These are phyloP conservation scores for Carex sylvatica DNA, from an alignment of 202 grass and related monocot genomes.

Conservation along the genomic window DNA sequence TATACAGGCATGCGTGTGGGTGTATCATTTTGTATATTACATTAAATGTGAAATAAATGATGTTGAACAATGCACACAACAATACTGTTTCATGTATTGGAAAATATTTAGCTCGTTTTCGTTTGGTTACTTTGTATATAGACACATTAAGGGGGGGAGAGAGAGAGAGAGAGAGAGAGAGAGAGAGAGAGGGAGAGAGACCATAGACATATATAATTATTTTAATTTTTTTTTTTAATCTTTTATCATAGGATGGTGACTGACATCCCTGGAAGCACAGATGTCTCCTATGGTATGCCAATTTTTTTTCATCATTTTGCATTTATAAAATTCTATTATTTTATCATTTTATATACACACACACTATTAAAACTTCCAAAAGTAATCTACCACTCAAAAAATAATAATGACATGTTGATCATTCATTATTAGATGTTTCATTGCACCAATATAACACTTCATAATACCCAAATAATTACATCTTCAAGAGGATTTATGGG, in stretches of 20 bases:
- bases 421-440: too few species aligned
- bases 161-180: too few species aligned
- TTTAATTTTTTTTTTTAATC: neutral
- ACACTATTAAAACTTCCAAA: too few species aligned
- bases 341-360: too few species aligned
- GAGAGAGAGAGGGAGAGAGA: neutral
- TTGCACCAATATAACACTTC: too few species aligned
- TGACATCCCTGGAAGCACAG: constrained; percentile 62
- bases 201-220: neutral
- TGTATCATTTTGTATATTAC: neutral
- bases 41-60: neutral
- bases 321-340: neutral
- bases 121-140: neutral
- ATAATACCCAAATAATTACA: too few species aligned
- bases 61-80: neutral
- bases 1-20: neutral
- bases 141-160: neutral
- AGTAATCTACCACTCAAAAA: too few species aligned
- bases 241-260: constrained; percentile 50
- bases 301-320: neutral
- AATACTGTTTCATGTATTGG: neutral
- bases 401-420: too few species aligned
- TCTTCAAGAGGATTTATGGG: neutral
- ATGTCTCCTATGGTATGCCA: constrained; percentile 46
- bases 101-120: neutral